Evolutionary conservation across 495 filamentous ascomycete species (phyloP).

Genomic region (Talaromyces proteolyticus): DNA sequence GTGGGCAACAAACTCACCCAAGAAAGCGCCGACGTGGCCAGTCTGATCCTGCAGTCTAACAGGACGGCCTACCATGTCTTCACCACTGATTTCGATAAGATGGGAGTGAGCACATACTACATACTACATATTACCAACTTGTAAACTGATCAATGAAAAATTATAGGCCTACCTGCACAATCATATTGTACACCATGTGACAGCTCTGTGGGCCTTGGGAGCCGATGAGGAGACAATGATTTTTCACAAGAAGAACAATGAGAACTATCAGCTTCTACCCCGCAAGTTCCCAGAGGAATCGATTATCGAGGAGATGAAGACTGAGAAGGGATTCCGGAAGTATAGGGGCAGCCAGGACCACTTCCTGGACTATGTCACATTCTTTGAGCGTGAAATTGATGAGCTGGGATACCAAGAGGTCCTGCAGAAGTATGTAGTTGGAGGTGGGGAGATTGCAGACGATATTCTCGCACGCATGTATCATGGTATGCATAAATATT

Average conservation of each 20-base stretch:
- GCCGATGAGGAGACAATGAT: neutral
- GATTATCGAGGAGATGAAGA: neutral
- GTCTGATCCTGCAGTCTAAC: neutral
- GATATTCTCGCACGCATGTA: neutral
- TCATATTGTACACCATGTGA: neutral
- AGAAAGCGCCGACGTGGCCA: neutral
- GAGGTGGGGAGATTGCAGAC: neutral
- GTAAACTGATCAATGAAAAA: neutral
- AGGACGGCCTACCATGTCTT: neutral
- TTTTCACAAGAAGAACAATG: slow-evolving; percentile 1
- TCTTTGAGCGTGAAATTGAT: neutral
- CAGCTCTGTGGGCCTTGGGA: neutral
- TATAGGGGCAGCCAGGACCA: neutral
- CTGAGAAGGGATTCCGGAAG: neutral
- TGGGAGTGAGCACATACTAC: neutral
- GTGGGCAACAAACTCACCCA: neutral
- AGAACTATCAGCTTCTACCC: neutral
- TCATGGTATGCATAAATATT: neutral
- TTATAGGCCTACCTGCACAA: neutral
- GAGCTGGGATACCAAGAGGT: slow-evolving; percentile 1
- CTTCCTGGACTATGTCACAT: neutral
- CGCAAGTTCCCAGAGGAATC: neutral
- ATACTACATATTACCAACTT: neutral
- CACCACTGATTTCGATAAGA: neutral
- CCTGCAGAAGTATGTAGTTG: neutral